These are phyloP conservation scores for Neurospora sp. DNA, from an alignment of 2,329 filamentous ascomycete species.

Conservation along the genomic window DNA sequence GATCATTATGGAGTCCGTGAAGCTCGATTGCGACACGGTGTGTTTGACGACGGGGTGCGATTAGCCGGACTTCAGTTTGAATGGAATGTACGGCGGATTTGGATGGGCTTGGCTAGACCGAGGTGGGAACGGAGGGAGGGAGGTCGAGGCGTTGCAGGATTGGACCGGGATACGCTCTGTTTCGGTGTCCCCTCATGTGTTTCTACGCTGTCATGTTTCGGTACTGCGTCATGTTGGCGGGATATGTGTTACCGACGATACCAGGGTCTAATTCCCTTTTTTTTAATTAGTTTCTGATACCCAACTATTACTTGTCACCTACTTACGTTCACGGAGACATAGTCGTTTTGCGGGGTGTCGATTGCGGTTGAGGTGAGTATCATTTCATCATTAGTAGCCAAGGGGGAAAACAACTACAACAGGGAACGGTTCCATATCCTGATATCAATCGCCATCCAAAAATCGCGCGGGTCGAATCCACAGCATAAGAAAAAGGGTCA, in stretches of 20 bases:
- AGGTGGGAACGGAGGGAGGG: background rate
- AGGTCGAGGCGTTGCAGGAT: background rate
- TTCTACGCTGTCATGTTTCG: background rate
- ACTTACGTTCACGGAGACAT: background rate
- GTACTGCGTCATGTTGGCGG: conserved; percentile 1
- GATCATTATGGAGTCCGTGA: background rate
- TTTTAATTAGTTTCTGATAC: conserved; percentile 6
- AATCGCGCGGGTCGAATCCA: background rate
- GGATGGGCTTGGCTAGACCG: background rate
- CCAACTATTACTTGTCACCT: background rate
- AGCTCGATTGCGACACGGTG: background rate
- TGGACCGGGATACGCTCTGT: background rate
- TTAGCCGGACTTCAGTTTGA: background rate
- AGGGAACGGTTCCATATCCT: conserved; percentile 1
- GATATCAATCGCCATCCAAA: conserved; percentile 9
- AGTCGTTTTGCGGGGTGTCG: too few species aligned
- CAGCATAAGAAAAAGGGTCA: background rate
- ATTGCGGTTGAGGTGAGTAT: background rate
- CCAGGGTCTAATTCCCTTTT: conserved; percentile 8
- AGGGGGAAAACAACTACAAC: background rate
- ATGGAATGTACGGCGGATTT: background rate
- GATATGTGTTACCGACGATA: conserved; percentile 13
- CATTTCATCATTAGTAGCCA: background rate
- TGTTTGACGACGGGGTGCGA: background rate
- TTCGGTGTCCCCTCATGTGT: background rate